Conservation (phyloP, 192 early-diverging fungal genomes). For the Glomus cerebriforme region DNA sequence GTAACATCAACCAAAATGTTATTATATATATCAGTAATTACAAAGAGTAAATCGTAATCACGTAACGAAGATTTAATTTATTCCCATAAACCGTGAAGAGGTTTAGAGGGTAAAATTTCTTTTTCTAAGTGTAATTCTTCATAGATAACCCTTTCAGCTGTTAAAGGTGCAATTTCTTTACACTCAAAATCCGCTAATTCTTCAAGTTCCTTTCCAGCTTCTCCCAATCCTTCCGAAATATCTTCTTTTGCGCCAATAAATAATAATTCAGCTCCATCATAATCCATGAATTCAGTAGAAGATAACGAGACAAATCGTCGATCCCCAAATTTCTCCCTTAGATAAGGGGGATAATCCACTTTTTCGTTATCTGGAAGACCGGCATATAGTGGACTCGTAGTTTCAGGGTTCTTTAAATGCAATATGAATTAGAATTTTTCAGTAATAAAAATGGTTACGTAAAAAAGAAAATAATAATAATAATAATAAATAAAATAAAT, state of each 20-base stretch:
- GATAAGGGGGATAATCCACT: slow-evolving; percentile 31
- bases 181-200: slow-evolving; percentile 41
- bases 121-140: slow-evolving; percentile 38
- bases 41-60: too few relatives aligned
- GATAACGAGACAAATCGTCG: slow-evolving; percentile 40
- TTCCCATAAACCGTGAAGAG: slow-evolving; percentile 40
- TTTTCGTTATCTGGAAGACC: slow-evolving; percentile 34
- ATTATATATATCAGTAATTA: neutral
- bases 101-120: slow-evolving; percentile 31
- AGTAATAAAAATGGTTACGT: too few relatives aligned
- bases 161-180: slow-evolving; percentile 27
- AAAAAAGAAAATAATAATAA: too few relatives aligned
- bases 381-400: slow-evolving; percentile 17
- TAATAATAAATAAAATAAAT: neutral
- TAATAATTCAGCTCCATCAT: slow-evolving; percentile 38
- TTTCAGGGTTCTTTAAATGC: slow-evolving; percentile 34
- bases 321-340: slow-evolving; percentile 30
- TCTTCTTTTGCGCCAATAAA: slow-evolving; percentile 46
- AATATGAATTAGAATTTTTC: too few relatives aligned
- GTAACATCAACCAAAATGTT: neutral
- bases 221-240: slow-evolving; percentile 39
- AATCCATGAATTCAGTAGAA: slow-evolving; percentile 41
- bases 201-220: slow-evolving; percentile 37
- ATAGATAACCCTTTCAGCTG: slow-evolving; percentile 39
- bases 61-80: neutral